Evolutionary conservation across 768 basidiomycete species (phyloP), one percentile per base, ranked within the genome.

Genomic region (Serpula lacrymans): DNA sequence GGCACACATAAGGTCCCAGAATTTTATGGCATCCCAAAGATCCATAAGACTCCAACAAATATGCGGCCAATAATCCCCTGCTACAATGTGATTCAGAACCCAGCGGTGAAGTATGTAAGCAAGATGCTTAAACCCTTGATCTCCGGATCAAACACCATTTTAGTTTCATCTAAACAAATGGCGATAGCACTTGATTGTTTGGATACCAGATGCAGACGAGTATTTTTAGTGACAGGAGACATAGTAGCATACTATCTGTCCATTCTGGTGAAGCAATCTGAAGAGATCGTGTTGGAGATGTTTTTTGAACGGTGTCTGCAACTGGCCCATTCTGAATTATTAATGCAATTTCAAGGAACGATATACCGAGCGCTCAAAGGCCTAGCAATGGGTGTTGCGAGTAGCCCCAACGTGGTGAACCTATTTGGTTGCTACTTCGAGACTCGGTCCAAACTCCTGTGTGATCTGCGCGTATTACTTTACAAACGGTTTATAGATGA

Each of bases 1-100:
- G 20, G 25, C 10, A 23, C 21, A 39, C 45, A 49, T 22, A 30
- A 14, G 25, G 31, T 46, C 22, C 54, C 52, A 4, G 18, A 32
- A 20, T 55, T 58, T 39, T 49, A 52, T 27, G 57, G 59, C 8
- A 62, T 64, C 16, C 62, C 62, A n/a, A 64, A 64, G 38, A 62
- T 62, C 2, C 62, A 64, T 44, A 64, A 62, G 41, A 37, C 52
- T 41, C 62, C 60, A 2, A 41, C 51, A 11, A 54, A 55, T 34
- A 52, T 61, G 46, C 37, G 57, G 24, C 59, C 52, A 8, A 64
- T 64, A 18, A 45, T 64, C 30, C 62, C 62, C 6, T 64, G 62
- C 43, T 59, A 62, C 39, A 45, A 38, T 8, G 59, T 52, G 20
- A 41, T 58, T 12, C 48, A 52, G 30, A 54, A 54, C 27, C 61